A percentile compares a stretch with the other conserved stretches of the same genome.
Evolutionary conservation across 140 eudicot species (phyloP).

Genomic region (Senecio squalidus): DNA sequence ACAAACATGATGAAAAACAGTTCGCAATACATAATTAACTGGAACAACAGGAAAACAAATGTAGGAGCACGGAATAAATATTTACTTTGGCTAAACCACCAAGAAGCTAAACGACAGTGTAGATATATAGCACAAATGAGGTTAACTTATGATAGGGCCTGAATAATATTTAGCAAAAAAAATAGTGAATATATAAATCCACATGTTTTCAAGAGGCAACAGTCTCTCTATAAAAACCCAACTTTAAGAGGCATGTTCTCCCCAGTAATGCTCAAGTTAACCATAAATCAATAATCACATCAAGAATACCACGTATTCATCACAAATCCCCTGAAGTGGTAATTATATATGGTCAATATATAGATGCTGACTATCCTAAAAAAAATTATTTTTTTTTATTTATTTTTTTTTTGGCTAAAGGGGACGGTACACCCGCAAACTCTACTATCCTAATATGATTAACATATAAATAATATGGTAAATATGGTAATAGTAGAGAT

Average conservation of each 20-base stretch:
- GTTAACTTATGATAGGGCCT: not conserved
- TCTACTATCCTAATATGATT: not conserved
- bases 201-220: too few relatives aligned
- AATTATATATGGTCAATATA: too few relatives aligned
- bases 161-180: not conserved
- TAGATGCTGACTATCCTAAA: too few relatives aligned
- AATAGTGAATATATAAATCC: not conserved
- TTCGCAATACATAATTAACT: not conserved
- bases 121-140: not conserved
- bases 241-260: not conserved
- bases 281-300: not conserved
- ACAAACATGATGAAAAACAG: not conserved
- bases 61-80: not conserved
- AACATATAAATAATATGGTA: not conserved
- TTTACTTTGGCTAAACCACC: not conserved
- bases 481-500: not conserved
- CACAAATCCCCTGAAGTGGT: not conserved
- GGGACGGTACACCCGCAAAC: too few relatives aligned
- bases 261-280: not conserved
- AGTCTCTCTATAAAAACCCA: too few relatives aligned
- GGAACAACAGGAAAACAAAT: not conserved
- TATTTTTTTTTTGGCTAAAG: not conserved
- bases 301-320: not conserved
- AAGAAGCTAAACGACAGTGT: not conserved
- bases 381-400: too few relatives aligned